These are phyloP conservation scores for Sugiyamaella neomexicana DNA, from an alignment of 1,139 yeast genomes.

Conservation along the genomic window DNA sequence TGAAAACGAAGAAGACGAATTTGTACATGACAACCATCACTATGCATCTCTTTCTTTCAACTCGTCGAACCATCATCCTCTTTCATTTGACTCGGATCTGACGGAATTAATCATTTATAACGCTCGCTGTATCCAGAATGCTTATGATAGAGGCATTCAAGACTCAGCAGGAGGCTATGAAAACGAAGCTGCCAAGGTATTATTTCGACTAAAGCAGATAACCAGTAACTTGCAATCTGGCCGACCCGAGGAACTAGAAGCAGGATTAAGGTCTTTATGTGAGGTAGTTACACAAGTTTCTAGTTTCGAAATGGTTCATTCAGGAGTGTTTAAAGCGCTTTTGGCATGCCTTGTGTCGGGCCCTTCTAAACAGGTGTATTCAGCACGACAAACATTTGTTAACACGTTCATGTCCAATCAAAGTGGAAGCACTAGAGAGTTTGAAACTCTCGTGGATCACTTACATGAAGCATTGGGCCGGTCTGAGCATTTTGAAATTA, in stretches of 20 bases:
- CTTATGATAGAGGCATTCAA: conserved; percentile 29
- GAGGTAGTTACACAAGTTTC: conserved; percentile 50
- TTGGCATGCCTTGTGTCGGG: conserved; percentile 28
- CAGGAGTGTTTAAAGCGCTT: conserved; percentile 60
- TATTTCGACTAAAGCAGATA: conserved; percentile 26
- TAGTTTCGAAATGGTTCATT: conserved; percentile 72
- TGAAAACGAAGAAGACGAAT: conserved; percentile 25
- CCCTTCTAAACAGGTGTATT: conserved; percentile 2
- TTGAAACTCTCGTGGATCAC: conserved; percentile 51
- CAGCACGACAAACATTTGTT: conserved; percentile 46
- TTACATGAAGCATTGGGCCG: conserved; percentile 76
- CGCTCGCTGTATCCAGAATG: conserved; percentile 22
- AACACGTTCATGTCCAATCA: conserved; percentile 43
- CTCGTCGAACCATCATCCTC: not conserved
- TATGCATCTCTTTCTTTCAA: conserved; percentile 20
- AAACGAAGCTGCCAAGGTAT: conserved; percentile 31
- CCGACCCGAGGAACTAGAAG: not conserved
- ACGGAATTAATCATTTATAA: conserved; percentile 24
- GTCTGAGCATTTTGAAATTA: conserved; percentile 71
- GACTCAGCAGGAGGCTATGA: conserved; percentile 36
- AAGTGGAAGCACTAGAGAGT: conserved; percentile 20
- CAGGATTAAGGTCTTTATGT: conserved; percentile 9
- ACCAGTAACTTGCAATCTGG: conserved; percentile 29
- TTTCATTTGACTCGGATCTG: conserved; percentile 25
- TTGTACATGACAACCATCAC: conserved; percentile 28